phyloP scores from a whole-genome alignment of 768 basidiomycete genomes.

The Pleurotus pulmonarius region DNA sequence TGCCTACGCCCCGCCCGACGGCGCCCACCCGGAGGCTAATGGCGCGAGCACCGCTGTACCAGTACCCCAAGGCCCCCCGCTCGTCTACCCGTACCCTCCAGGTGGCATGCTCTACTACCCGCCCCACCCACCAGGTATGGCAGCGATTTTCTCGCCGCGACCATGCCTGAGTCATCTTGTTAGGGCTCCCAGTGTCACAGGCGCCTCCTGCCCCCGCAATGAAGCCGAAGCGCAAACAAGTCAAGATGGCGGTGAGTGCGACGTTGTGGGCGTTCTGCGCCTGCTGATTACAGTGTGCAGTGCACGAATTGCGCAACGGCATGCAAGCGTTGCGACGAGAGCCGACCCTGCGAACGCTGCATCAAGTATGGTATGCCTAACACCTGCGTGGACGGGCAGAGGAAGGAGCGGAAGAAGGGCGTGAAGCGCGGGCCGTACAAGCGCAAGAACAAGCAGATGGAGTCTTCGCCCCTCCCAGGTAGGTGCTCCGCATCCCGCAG shows the following conservation, averaged over 20 bases:
- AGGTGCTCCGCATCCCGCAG: too few relatives aligned
- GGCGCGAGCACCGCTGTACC: slow-evolving; percentile 20
- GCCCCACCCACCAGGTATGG: slow-evolving; percentile 33
- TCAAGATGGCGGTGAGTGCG: slow-evolving; percentile 71
- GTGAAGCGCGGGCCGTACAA: slow-evolving; percentile 88
- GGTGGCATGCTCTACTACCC: slow-evolving; percentile 39
- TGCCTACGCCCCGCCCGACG: slow-evolving; percentile 39
- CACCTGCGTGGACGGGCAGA: slow-evolving; percentile 82
- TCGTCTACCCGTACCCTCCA: slow-evolving; percentile 38
- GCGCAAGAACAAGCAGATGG: slow-evolving; percentile 41
- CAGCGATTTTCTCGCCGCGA: neutral
- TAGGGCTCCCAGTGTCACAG: slow-evolving; percentile 3
- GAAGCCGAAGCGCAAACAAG: slow-evolving; percentile 77
- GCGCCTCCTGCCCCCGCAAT: slow-evolving; percentile 9
- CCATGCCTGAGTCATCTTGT: neutral
- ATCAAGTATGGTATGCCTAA: slow-evolving; percentile 80
- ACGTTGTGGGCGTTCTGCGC: neutral
- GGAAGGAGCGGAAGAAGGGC: slow-evolving; percentile 91
- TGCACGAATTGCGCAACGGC: slow-evolving; percentile 88
- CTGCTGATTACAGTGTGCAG: slow-evolving; percentile 18
- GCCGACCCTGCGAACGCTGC: slow-evolving; percentile 86
- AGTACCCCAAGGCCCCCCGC: slow-evolving; percentile 27
- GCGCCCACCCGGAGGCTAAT: slow-evolving; percentile 26
- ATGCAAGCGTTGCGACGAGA: slow-evolving; percentile 87
- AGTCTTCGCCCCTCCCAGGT: slow-evolving; percentile 9